Conservation (phyloP, 805 yeast genomes). For the Pichia scutulata region DNA sequence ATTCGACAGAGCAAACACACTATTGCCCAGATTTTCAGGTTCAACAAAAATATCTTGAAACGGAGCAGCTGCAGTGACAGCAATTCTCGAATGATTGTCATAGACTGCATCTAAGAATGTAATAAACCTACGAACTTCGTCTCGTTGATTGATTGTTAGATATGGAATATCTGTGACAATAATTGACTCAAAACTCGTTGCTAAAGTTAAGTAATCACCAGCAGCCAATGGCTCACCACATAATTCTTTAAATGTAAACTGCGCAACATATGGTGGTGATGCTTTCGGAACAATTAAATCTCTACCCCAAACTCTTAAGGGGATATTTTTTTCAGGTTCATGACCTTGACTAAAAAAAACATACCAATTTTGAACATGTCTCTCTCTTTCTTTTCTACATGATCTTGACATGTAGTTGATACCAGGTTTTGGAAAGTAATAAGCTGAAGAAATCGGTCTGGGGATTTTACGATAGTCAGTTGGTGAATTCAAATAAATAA, state of each 20-base stretch:
- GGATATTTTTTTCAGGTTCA: slow-evolving; percentile 29
- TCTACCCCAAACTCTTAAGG: slow-evolving; percentile 80
- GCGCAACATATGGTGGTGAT: slow-evolving; percentile 77
- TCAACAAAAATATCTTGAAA: slow-evolving; percentile 83
- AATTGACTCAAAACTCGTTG: slow-evolving; percentile 65
- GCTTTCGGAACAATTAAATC: slow-evolving; percentile 66
- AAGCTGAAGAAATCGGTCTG: slow-evolving; percentile 73
- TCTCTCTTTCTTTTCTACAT: slow-evolving; percentile 42
- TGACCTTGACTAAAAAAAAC: slow-evolving; percentile 64
- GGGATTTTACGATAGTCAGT: slow-evolving; percentile 90
- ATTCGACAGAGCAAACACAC: slow-evolving; percentile 33
- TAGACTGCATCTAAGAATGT: slow-evolving; percentile 94
- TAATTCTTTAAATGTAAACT: slow-evolving; percentile 76
- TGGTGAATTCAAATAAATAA: slow-evolving; percentile 77
- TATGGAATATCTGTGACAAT: slow-evolving; percentile 92
- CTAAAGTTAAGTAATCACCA: slow-evolving; percentile 85
- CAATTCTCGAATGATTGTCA: slow-evolving; percentile 80
- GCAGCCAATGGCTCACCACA: slow-evolving; percentile 89
- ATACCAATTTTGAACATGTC: slow-evolving; percentile 75
- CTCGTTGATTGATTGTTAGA: slow-evolving; percentile 68
- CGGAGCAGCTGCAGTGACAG: slow-evolving; percentile 83
- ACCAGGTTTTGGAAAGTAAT: slow-evolving; percentile 64
- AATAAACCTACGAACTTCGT: slow-evolving; percentile 82
- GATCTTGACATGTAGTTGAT: slow-evolving; percentile 44
- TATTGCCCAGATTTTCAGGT: slow-evolving; percentile 50